Base-by-base conservation (phyloP, 139 green algal species). In the Chlamydomonas incerta region DNA sequence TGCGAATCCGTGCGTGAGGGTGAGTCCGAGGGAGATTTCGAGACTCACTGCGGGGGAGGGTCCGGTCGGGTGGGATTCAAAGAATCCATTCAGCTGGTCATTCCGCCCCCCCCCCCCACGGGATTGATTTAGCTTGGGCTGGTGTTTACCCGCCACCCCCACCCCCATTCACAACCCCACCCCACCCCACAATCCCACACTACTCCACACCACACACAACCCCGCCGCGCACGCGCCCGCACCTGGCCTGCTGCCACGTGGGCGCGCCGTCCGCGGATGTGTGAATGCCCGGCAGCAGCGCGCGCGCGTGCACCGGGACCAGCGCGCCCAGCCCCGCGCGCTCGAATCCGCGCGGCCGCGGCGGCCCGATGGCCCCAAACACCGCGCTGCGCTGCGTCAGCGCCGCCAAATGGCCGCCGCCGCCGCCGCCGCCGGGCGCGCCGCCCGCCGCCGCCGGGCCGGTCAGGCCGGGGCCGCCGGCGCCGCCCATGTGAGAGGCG, bases 231-330 rank as follows among this genome's bases (percentile, higher is more conserved):
- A n/a, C 35, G 11, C n/a, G 37, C 23, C 6, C 70, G 26, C 50
- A 82, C 76, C 63, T 83, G 62, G 76, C 76, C 76, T 73, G 33
- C 76, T 83, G 62, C 76, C 76, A 83, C 13, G 37, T 65, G 17
- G 63, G 62, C 41, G 76, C 62, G 37, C 31, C 63, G 11, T 83
- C 76, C 37, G 76, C 76, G 50, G 15, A 63, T 29, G 76, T 83
- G 37, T 63, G 63, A 4, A 73, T 46, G 26, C 37, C 76, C 31
- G 63, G 41, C 60, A 83, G 76, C 37, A 52, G n/a, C 31, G 74
- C 26, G 33, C 35, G 74, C 21, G 57, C 14, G 41, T 63, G 29
- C 37, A 83, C 41, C 41, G 76, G 76, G 62, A 74, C 35, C 37
- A 83, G 11, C n/a, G 33, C 41, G 14, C 76, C 76, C 34, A 73